Evolutionary conservation across 495 filamentous ascomycete genomes (phyloP), one percentile per base, ranked within the genome.

Genomic region (Aspergillus bridgeri): DNA sequence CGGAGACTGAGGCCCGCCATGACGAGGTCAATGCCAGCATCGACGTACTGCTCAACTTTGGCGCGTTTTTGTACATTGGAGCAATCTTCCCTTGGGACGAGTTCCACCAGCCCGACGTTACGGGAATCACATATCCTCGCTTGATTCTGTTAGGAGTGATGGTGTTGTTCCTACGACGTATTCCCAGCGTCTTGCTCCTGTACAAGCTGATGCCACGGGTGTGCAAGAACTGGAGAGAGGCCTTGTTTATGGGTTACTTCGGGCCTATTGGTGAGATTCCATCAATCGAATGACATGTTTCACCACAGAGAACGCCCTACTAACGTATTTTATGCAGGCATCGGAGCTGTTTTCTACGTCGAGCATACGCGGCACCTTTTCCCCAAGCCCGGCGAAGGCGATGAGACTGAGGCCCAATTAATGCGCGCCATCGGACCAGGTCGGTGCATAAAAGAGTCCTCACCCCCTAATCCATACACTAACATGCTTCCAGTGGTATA

Each of bases 181-280:
- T 57, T 11, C 55, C 55, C 13, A 57, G 55, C 29, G 29, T 29
- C 13, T 17, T 57, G 13, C 29, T 44, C 21, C 48, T 57, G 15
- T 57, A 46, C 15, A 57, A 57, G 48, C 29, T 57, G 3, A 57
- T 57, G 55, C 55, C 55, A 4, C 23, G 43, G 19, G 47, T 51
- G 29, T 51, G 48, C 21, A 57, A 51, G 33, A 51, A 46, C 19
- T 57, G 55, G 55, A 51, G 19, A 38, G 55, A 57, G 21, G 55
- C 55, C 18, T 38, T 57, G 21, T 57, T 57, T 21, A 57, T 57
- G 55, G 55, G 55, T 7, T 57, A 57, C 21, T 57, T 57, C 44
- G 55, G 55, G 4, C 55, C 55, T 19, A 57, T 57, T 19, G 55
- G 55, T 57, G 23, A 45, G 55, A 18, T 13, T 24, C 9, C 22